Percentiles rank a stretch among this genome's conserved stretches.
These are phyloP conservation scores for Nepenthes alata DNA, from an alignment of 179 eudicot genomes.

Conservation along the genomic window DNA sequence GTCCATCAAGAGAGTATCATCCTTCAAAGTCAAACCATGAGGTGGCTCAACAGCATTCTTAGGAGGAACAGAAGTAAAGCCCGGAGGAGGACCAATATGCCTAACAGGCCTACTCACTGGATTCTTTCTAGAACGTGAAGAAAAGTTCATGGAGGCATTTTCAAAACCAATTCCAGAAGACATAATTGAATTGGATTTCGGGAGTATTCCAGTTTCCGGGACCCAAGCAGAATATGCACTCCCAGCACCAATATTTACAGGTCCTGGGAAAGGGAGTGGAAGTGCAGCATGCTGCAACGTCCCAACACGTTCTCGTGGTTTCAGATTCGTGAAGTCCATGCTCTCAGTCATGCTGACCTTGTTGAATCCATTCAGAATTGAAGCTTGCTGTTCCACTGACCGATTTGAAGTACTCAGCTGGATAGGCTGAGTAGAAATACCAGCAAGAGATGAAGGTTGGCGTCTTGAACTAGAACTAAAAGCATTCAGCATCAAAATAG, in stretches of 20 bases:
- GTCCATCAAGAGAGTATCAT: constrained; percentile 34
- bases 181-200: constrained; percentile 28
- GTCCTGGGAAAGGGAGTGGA: constrained; percentile 40
- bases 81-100: constrained; percentile 87
- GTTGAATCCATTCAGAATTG: constrained; percentile 34
- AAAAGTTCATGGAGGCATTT: constrained; percentile 19
- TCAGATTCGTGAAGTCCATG: constrained; percentile 28
- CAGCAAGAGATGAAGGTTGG: constrained; percentile 18
- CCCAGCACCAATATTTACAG: constrained; percentile 22
- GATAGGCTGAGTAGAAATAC: constrained; percentile 23
- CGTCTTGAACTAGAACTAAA: constrained; percentile 17
- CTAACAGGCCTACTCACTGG: constrained; percentile 77
- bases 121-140: constrained; percentile 43
- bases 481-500: constrained; percentile 25
- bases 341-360: constrained; percentile 42
- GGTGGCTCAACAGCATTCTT: constrained; percentile 30
- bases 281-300: constrained; percentile 29
- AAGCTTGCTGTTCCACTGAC: constrained; percentile 26
- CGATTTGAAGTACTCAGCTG: constrained; percentile 33
- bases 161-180: constrained; percentile 25
- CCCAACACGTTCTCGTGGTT: constrained; percentile 19
- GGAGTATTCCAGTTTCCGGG: constrained; percentile 31
- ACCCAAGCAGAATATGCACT: constrained; percentile 20
- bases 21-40: constrained; percentile 24
- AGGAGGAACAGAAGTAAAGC: constrained; percentile 50